phyloP scores from a whole-genome alignment of 148 eudicot genomes.

The Cornus controversa region DNA sequence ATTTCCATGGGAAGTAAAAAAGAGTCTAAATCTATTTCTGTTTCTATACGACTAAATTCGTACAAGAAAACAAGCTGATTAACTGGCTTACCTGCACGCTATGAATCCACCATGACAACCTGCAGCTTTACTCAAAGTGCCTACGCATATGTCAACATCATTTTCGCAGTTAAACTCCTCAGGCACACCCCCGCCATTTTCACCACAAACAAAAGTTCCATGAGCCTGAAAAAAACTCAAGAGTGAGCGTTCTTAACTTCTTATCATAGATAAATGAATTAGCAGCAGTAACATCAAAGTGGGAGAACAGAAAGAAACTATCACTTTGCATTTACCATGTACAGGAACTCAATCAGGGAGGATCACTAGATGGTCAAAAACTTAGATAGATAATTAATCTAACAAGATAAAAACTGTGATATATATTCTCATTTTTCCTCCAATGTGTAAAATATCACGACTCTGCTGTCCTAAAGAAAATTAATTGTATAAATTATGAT shows the following conservation, averaged over 20 bases:
- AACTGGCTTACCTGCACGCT: slow-evolving; percentile 76
- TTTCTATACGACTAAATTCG: background rate
- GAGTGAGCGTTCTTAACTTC: background rate
- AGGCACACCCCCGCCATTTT: slow-evolving; percentile 91
- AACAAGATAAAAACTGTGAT: too few species aligned
- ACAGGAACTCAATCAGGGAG: too few species aligned
- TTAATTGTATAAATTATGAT: background rate
- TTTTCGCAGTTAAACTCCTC: slow-evolving; percentile 74
- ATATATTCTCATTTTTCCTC: too few species aligned
- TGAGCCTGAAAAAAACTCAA: slow-evolving; percentile 65
- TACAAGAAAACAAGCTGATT: background rate
- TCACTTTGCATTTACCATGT: too few species aligned
- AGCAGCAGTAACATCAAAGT: background rate
- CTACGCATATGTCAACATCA: slow-evolving; percentile 87
- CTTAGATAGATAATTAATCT: too few species aligned
- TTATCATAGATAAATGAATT: background rate
- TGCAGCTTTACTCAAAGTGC: slow-evolving; percentile 96
- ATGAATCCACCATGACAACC: slow-evolving; percentile 98
- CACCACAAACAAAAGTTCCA: slow-evolving; percentile 92
- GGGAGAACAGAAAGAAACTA: background rate
- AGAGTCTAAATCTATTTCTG: background rate
- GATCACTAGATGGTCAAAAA: too few species aligned
- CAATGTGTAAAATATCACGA: too few species aligned
- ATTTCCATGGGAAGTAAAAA: background rate
- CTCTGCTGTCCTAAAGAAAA: background rate